Percentiles rank a stretch among this genome's conserved stretches.
Evolutionary conservation across 768 basidiomycete species (phyloP).

Genomic region (Rickenella mellea): DNA sequence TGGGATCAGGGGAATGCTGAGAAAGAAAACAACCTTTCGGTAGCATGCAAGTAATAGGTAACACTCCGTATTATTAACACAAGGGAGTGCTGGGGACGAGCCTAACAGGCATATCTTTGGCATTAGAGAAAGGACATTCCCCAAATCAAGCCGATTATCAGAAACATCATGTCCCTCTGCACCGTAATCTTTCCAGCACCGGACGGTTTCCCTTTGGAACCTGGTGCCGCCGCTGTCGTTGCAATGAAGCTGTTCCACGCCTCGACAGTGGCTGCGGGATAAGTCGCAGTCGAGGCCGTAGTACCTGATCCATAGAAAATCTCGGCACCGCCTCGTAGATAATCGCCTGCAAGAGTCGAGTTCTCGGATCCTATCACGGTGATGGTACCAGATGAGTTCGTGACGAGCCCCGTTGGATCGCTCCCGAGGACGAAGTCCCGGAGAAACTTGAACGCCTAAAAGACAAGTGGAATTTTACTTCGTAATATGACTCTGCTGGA

Average conservation of each 20-base stretch:
- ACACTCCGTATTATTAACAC: no score
- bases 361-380: slow-evolving; percentile 40
- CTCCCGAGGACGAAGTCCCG: slow-evolving; percentile 61
- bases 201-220: background rate
- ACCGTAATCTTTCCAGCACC: background rate
- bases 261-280: slow-evolving; percentile 42
- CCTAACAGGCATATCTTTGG: no score
- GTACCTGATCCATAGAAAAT: slow-evolving; percentile 40
- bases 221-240: slow-evolving; percentile 21
- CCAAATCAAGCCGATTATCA: no score
- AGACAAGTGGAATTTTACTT: background rate
- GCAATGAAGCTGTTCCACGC: slow-evolving; percentile 46
- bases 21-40: no score
- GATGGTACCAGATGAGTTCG: slow-evolving; percentile 12
- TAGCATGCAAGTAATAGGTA: no score
- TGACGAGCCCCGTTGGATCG: slow-evolving; percentile 51
- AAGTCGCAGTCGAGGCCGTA: slow-evolving; percentile 43
- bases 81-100: no score
- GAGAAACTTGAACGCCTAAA: slow-evolving; percentile 49
- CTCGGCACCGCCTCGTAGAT: slow-evolving; percentile 45
- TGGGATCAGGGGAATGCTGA: no score
- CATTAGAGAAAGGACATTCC: no score
- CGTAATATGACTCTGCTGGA: background rate
- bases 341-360: slow-evolving; percentile 30
- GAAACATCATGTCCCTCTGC: no score